phyloP scores from a whole-genome alignment of 345 rosid species.

The Theobroma cacao region DNA sequence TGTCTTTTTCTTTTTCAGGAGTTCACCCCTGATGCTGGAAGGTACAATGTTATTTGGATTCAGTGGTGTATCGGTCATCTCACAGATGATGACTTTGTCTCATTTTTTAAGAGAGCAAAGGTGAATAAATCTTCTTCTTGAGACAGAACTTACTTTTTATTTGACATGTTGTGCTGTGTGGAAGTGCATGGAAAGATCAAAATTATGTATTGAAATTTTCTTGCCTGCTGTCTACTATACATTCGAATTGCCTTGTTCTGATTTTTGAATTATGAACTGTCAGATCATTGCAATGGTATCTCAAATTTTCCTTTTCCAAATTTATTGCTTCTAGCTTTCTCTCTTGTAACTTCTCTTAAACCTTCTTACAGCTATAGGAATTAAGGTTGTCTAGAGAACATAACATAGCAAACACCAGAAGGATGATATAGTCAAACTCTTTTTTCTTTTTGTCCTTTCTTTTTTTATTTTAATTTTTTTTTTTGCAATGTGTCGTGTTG shows the following conservation, averaged over 20 bases:
- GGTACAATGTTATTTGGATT: conserved; percentile 92
- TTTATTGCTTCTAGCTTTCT: neutral
- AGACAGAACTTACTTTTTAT: neutral
- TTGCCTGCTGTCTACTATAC: neutral
- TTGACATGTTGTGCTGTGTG: neutral
- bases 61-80: conserved; percentile 99
- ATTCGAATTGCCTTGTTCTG: neutral
- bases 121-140: conserved; percentile 28
- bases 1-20: conserved; percentile 40
- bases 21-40: conserved; percentile 69
- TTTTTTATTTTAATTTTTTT: neutral
- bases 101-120: conserved; percentile 92
- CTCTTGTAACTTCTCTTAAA: neutral
- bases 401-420: neutral
- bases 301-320: neutral
- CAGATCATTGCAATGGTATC: neutral
- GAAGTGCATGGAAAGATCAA: neutral
- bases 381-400: neutral
- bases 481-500: neutral
- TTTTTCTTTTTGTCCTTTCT: neutral
- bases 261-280: neutral
- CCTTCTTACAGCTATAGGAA: neutral
- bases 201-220: neutral
- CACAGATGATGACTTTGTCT: conserved; percentile 81
- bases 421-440: neutral